Conservation (phyloP, 139 green algal species). For the Chlamydomonas sphaeroides region DNA sequence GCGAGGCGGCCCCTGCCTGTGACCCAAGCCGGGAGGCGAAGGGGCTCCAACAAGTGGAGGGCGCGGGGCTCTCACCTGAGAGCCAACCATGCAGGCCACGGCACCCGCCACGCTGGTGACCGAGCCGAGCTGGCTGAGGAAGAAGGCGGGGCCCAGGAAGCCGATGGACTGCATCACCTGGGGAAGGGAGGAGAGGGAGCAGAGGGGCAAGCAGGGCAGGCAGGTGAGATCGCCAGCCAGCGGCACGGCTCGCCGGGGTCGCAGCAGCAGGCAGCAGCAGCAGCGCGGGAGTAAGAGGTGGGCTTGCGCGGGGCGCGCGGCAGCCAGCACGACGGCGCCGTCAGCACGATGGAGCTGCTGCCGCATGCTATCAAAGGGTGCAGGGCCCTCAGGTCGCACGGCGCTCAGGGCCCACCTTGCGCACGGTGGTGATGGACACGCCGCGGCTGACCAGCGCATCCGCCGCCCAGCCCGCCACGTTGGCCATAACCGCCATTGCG, state of each 20-base stretch:
- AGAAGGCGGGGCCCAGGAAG: conserved; percentile 96
- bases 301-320: too few relatives aligned
- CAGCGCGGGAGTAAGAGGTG: too few relatives aligned
- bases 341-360: too few relatives aligned
- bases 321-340: too few relatives aligned
- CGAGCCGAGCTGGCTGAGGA: conserved; percentile 84
- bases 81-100: conserved; percentile 94
- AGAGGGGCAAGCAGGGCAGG: too few relatives aligned
- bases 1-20: too few relatives aligned
- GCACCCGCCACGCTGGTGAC: conserved; percentile 72
- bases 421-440: conserved; percentile 79
- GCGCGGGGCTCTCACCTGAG: conserved; percentile 48
- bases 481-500: conserved; percentile 90
- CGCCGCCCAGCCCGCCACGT: conserved; percentile 92
- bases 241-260: too few relatives aligned
- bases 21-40: too few relatives aligned
- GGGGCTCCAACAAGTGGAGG: conserved; percentile 22
- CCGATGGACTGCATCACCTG: conserved; percentile 90
- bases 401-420: conserved; percentile 79
- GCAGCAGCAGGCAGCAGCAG: too few relatives aligned
- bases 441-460: conserved; percentile 84
- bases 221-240: too few relatives aligned
- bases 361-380: too few relatives aligned
- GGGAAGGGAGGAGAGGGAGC: too few relatives aligned
- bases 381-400: background rate